A percentile compares a stretch with the other conserved stretches of the same genome.
phyloP scores from a whole-genome alignment of 2,329 filamentous ascomycete species.

The Aureobasidium sp. region DNA sequence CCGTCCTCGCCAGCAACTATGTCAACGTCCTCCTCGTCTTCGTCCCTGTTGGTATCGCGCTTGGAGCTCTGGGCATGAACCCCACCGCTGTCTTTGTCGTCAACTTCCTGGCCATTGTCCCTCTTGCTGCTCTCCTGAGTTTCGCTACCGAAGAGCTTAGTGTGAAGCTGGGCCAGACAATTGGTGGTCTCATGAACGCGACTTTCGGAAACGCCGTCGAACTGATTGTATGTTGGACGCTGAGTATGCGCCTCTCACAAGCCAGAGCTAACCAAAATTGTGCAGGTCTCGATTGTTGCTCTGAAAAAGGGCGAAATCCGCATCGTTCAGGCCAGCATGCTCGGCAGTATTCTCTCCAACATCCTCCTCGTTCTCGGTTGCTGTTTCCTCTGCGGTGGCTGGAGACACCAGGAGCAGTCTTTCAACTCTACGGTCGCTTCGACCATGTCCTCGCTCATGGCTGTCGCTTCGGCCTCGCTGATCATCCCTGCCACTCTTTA shows the following conservation, averaged over 20 bases:
- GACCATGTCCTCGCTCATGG: slow-evolving; percentile 58
- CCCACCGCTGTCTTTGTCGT: slow-evolving; percentile 69
- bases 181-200: slow-evolving; percentile 83
- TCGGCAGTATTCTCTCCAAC: slow-evolving; percentile 91
- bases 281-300: slow-evolving; percentile 82
- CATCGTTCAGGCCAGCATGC: slow-evolving; percentile 96
- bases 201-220: slow-evolving; percentile 61
- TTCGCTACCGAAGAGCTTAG: slow-evolving; percentile 90
- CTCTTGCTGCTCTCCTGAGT: slow-evolving; percentile 74
- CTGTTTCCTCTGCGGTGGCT: slow-evolving; percentile 44
- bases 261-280: not conserved
- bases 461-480: slow-evolving; percentile 44
- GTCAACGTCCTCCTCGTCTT: slow-evolving; percentile 65
- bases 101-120: slow-evolving; percentile 91
- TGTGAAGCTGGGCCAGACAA: slow-evolving; percentile 64
- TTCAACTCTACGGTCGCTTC: slow-evolving; percentile 72
- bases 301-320: slow-evolving; percentile 77
- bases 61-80: slow-evolving; percentile 53
- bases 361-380: slow-evolving; percentile 63
- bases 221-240: slow-evolving; percentile 37
- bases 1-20: slow-evolving; percentile 41
- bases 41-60: slow-evolving; percentile 63
- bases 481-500: slow-evolving; percentile 47
- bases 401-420: slow-evolving; percentile 33
- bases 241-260: not conserved